Base-by-base conservation (phyloP, 2,329 filamentous ascomycete species). In the Thelonectria blattea region DNA sequence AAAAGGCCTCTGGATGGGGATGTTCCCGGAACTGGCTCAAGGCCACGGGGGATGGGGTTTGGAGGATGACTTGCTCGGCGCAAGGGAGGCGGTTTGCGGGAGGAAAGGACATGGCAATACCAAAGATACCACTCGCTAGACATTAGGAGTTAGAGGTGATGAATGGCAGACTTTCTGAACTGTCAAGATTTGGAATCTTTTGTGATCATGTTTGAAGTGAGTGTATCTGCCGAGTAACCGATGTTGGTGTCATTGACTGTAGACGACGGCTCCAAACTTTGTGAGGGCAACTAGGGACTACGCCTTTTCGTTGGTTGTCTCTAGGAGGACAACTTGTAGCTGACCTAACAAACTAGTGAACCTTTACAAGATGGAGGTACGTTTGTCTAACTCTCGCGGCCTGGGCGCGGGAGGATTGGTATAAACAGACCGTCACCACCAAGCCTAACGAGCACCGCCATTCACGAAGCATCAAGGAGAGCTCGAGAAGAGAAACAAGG, bases 61-160 rank as follows among this genome's bases (percentile, higher is more conserved):
- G 64, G 58, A 62, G 59, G 60, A 51, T 59, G 56, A 68, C 61
- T 63, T 66, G 61, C 64, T 60, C 46, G 65, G 65, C 60, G 63
- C 63, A 69, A 49, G 61, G 59, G 60, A 20, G 62, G 65, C 56
- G 58, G 63, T 58, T 46, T 52, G 62, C 61, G 58, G 61, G 64
- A 58, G 62, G 62, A 48, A 53, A 60, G 56, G 56, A 63, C 62
- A 22, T 61, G 52, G 59, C 64, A 68, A 71, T 66, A 75, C 72
- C 73, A 73, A 76, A 74, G 73, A 76, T 75, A 72, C 72, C 75
- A 73, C 75, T 77, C 75, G 75, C 75, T 77, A 75, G 72, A 75
- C 65, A 71, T 61, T 63, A 71, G 71, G 71, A 65, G 66, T 68
- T 72, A 70, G 61, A 71, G 48, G 47, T 63, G 58, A 59, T 57